phyloP scores from a whole-genome alignment of 2,329 filamentous ascomycete species.

The Tolypocladium cylindrosporum region DNA sequence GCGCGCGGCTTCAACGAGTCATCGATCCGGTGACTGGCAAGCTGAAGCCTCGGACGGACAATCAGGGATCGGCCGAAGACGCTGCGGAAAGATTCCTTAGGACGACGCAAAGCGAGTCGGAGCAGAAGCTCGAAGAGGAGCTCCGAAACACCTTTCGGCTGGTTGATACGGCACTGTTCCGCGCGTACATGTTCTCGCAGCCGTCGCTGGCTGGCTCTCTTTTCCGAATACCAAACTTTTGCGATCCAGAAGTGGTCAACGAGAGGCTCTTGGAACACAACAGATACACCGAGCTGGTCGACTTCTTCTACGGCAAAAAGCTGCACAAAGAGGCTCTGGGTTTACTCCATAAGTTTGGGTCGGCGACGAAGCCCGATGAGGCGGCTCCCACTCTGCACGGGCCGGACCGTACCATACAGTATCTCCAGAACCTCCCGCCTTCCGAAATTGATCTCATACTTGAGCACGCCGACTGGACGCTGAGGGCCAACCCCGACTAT shows the following conservation, averaged over 20 bases:
- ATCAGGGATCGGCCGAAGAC: conserved; percentile 35
- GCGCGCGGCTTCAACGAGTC: conserved; percentile 52
- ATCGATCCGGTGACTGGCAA: conserved; percentile 54
- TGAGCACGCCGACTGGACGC: conserved; percentile 83
- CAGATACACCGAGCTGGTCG: conserved; percentile 88
- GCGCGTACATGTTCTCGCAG: conserved; percentile 86
- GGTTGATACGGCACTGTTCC: conserved; percentile 90
- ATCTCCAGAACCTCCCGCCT: conserved; percentile 80
- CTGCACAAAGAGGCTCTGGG: conserved; percentile 81
- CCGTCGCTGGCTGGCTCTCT: conserved; percentile 78
- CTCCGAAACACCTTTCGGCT: conserved; percentile 69
- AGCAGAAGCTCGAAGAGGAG: conserved; percentile 57
- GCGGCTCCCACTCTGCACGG: conserved; percentile 56
- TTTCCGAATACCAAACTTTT: conserved; percentile 95
- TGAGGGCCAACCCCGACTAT: conserved; percentile 59
- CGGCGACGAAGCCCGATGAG: conserved; percentile 39
- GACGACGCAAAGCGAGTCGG: conserved; percentile 33
- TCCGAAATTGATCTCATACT: conserved; percentile 85
- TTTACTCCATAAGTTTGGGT: conserved; percentile 72
- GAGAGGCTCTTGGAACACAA: conserved; percentile 82
- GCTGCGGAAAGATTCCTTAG: conserved; percentile 47
- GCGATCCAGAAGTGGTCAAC: conserved; percentile 90
- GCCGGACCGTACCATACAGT: conserved; percentile 73
- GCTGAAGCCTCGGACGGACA: conserved; percentile 39
- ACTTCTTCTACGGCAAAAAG: conserved; percentile 93